Base-by-base conservation (phyloP, 2,329 filamentous ascomycete species). In the Aspergillus novoparasiticus region DNA sequence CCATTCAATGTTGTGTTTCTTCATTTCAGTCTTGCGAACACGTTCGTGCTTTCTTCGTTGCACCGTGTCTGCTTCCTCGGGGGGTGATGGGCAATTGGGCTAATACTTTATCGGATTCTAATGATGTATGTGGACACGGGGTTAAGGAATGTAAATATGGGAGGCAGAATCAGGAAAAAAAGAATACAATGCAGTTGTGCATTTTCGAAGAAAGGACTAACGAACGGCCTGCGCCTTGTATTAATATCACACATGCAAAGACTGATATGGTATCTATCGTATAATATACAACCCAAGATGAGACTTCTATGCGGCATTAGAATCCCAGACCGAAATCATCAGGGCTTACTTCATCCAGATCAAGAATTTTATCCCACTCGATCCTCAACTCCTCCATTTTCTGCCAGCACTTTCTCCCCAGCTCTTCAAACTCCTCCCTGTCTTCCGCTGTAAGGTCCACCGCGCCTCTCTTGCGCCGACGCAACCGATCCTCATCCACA, bases 381-480 rank as follows among this genome's bases (percentile, higher is more conserved):
- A 74, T 60, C 45, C 79, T 72, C 69, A 81, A 64, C 45, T 78
- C 76, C 70, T 81, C 79, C 79, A 81, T 81, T 61, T 76, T 70
- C 66, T 68, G 72, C 79, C 79, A 81, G 56, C 77, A 80, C 61
- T 71, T 67, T 34, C 78, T 71, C 8, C 79, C 79, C 54, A 80
- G 58, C 57, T 78, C 73, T 71, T 81, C 71, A 79, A 79, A 80
- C 43, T 68, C 60, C 59, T 73, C 69, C 55, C 69, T 78, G 46
- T 75, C 69, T 63, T 80, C 77, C 2, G 28, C 64, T 0, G 88
- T 93, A 54, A 89, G 78, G 59, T 89, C 83, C 28, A 74, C 77
- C 2, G 86, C 85, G 16, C 84, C 85, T 4, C 82, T 81, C 75
- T 86, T 89, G 66, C 92, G 83, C 12, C 84, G 82, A 28, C 83